Base-by-base conservation (phyloP, 495 filamentous ascomycete genomes). In the Margaritispora aquatica region DNA sequence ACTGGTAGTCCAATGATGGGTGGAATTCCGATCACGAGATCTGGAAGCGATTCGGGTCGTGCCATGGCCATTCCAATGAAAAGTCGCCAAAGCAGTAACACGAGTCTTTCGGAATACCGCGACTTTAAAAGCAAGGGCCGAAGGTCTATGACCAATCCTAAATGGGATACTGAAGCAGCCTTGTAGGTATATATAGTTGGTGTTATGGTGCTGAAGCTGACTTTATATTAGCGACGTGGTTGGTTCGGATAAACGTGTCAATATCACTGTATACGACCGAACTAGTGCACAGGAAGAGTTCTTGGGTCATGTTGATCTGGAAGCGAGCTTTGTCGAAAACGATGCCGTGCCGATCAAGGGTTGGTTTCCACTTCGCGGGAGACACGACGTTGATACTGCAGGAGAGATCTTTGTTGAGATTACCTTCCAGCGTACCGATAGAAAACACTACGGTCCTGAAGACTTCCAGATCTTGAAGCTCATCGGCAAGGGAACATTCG, bases 401-500 rank as follows among this genome's bases (percentile, higher is more conserved):
- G 94, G 94, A n/a, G 92, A 98, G 65, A 90, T 98, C 48, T 86
- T 87, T 60, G 81, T 97, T 50, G 85, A 91, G 57, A 87, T 96
- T 60, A 80, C 77, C 26, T 97, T 92, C 69, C 90, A 96, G 66
- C 84, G 86, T 69, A 89, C 86, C n/a, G 90, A 94, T 47, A 91
- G 89, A 77, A 92, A 85, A 73, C 89, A 96, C 64, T 96, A 92
- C 58, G 94, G 94, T 2, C 95, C 94, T n/a, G 90, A 90, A 62
- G 95, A 98, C 69, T 98, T 98, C 74, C 82, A 93, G 63, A 92
- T 97, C 57, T 74, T 98, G 59, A 93, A 95, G 70, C 84, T 99
- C 24, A 97, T 99, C 68, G 94, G 94, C 41, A 97, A 96, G 74
- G 94, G 90, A 68, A 99, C 95, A 0, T 99, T 99, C 71, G 94